Evolutionary conservation across 108 stramenopile species (phyloP).

Genomic region (Cylindrotheca fusiformis): DNA sequence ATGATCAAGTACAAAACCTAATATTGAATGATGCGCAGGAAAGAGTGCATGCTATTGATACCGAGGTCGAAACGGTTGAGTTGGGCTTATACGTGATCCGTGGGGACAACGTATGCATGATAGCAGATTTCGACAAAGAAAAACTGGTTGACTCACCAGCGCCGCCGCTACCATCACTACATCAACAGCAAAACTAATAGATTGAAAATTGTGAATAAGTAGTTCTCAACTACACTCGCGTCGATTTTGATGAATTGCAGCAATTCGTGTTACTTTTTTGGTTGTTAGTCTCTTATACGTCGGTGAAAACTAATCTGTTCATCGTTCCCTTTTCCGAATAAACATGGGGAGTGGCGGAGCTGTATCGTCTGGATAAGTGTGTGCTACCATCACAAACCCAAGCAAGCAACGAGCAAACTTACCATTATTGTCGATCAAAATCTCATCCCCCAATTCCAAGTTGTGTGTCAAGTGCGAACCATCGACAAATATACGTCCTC

Average conservation of each 20-base stretch:
- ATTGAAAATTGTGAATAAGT: no score
- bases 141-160: constrained; percentile 23
- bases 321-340: constrained; percentile 25
- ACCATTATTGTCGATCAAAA: constrained; percentile 76
- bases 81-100: constrained; percentile 79
- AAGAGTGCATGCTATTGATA: constrained; percentile 61
- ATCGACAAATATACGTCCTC: constrained; percentile 88
- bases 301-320: no score
- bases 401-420: no score
- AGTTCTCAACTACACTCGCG: no score
- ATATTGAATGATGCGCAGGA: constrained; percentile 70
- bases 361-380: no score
- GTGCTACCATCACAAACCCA: no score
- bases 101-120: constrained; percentile 80
- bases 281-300: no score
- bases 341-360: constrained; percentile 85
- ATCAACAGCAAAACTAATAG: constrained; percentile 37
- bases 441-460: constrained; percentile 92
- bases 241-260: no score
- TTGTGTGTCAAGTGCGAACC: constrained; percentile 89
- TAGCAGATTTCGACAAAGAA: constrained; percentile 39
- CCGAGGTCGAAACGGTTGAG: constrained; percentile 61
- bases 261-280: no score
- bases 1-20: constrained; percentile 87
- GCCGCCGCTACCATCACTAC: constrained; percentile 36